phyloP scores from a whole-genome alignment of 2,329 filamentous ascomycete species.

The Colletotrichum incanum region DNA sequence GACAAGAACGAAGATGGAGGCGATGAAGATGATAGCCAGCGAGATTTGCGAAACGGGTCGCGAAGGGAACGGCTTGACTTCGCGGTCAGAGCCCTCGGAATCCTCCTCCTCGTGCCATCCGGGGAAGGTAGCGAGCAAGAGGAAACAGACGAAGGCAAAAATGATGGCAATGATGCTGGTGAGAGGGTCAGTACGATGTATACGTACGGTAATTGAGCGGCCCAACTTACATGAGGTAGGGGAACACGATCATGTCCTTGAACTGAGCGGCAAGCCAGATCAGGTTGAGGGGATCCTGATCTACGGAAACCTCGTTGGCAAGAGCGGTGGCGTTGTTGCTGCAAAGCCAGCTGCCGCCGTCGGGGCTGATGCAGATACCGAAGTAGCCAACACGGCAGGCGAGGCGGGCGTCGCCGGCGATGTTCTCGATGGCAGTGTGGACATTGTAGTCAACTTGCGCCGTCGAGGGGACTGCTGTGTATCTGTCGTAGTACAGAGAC shows the following conservation, averaged over 20 bases:
- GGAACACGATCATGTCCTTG: conserved; percentile 98
- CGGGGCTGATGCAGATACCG: conserved; percentile 94
- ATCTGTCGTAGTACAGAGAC: conserved; percentile 95
- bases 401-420: conserved; percentile 86
- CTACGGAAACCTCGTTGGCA: conserved; percentile 88
- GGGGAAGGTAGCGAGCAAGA: conserved; percentile 95
- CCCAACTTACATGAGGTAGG: conserved; percentile 86
- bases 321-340: conserved; percentile 97
- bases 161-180: conserved; percentile 94
- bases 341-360: conserved; percentile 93
- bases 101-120: conserved; percentile 96
- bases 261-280: conserved; percentile 98
- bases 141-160: conserved; percentile 95
- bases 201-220: conserved; percentile 1
- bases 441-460: conserved; percentile 93
- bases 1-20: conserved; percentile 81
- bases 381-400: conserved; percentile 98
- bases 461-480: conserved; percentile 85
- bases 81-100: conserved; percentile 84
- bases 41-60: conserved; percentile 93
- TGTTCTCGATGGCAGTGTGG: conserved; percentile 87
- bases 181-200: conserved; percentile 37
- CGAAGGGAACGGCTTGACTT: conserved; percentile 95
- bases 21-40: conserved; percentile 90
- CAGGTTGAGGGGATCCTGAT: conserved; percentile 96